These are phyloP conservation scores for Adansonia madagascariensis DNA, from an alignment of 441 rosid species.

Conservation along the genomic window DNA sequence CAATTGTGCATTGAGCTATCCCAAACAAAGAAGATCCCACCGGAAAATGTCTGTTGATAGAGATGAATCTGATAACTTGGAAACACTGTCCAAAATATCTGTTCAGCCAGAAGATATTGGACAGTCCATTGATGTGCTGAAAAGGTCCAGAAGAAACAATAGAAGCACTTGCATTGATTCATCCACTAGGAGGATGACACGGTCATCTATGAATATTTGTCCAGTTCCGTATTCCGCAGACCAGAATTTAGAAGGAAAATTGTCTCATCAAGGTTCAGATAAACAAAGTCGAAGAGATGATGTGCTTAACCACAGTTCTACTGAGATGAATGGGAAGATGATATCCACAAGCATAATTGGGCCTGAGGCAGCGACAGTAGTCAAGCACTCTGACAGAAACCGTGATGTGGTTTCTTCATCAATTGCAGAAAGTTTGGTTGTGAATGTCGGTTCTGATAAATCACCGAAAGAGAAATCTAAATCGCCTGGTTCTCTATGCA, in stretches of 20 bases:
- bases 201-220: constrained; percentile 27
- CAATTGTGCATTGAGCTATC: constrained; percentile 27
- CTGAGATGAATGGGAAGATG: constrained; percentile 10
- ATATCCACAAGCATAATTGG: constrained; percentile 18
- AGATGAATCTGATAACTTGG: constrained; percentile 32
- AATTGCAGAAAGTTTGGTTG: constrained; percentile 25
- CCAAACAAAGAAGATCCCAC: constrained; percentile 62
- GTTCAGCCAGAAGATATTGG: constrained; percentile 24
- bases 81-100: constrained; percentile 31
- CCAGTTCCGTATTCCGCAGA: neutral
- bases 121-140: constrained; percentile 27
- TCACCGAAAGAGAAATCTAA: constrained; percentile 30
- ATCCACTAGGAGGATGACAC: constrained; percentile 36
- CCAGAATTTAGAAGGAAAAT: constrained; percentile 24
- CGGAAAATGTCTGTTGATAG: constrained; percentile 38
- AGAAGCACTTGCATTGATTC: constrained; percentile 33
- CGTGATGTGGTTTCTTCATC: constrained; percentile 23
- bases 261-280: constrained; percentile 24
- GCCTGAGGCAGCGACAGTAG: constrained; percentile 18
- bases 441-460: constrained; percentile 23
- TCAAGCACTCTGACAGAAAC: constrained; percentile 20
- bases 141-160: constrained; percentile 34
- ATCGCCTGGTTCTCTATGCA: constrained; percentile 33
- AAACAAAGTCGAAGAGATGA: constrained; percentile 21
- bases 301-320: constrained; percentile 20